These are phyloP conservation scores for Rhexocercosporidium sp. DNA, from an alignment of 2,329 filamentous ascomycete species.

Conservation along the genomic window DNA sequence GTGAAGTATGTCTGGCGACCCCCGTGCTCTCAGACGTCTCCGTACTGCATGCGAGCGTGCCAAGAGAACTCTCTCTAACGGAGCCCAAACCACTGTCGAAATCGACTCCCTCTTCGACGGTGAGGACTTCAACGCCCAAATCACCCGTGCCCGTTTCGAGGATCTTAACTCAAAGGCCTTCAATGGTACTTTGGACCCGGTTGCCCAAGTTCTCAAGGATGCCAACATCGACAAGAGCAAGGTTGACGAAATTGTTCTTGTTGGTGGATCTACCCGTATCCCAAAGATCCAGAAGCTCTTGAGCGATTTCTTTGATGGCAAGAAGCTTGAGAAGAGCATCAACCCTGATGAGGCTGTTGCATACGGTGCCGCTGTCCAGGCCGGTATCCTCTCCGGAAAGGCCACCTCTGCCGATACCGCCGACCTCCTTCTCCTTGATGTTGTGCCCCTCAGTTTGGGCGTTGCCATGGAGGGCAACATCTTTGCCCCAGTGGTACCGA, in stretches of 20 bases:
- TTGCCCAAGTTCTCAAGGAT: constrained; percentile 96
- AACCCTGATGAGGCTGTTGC: constrained; percentile 99
- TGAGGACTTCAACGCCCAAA: constrained; percentile 95
- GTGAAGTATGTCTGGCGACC: constrained; percentile 62
- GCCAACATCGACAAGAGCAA: constrained; percentile 83
- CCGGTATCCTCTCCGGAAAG: constrained; percentile 98
- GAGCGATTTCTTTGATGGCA: constrained; percentile 98
- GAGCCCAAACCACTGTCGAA: constrained; percentile 96
- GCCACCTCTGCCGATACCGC: constrained; percentile 92
- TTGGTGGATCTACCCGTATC: constrained; percentile 99
- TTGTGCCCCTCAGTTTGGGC: constrained; percentile 94
- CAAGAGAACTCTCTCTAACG: constrained; percentile 98
- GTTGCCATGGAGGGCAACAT: constrained; percentile 99
- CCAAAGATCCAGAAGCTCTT: constrained; percentile 99
- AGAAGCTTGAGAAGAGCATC: constrained; percentile 99
- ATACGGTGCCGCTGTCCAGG: constrained; percentile 98
- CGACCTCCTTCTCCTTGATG: constrained; percentile 94
- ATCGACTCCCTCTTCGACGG: constrained; percentile 99
- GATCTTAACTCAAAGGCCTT: constrained; percentile 97
- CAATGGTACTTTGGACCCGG: constrained; percentile 89
- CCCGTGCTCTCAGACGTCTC: constrained; percentile 93
- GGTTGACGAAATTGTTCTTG: constrained; percentile 98
- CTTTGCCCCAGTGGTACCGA: constrained; percentile 90
- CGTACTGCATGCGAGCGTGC: constrained; percentile 98
- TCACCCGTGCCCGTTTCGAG: constrained; percentile 99